Evolutionary conservation across 192 early-diverging fungal species (phyloP).

Genomic region (Coemansia sp.): DNA sequence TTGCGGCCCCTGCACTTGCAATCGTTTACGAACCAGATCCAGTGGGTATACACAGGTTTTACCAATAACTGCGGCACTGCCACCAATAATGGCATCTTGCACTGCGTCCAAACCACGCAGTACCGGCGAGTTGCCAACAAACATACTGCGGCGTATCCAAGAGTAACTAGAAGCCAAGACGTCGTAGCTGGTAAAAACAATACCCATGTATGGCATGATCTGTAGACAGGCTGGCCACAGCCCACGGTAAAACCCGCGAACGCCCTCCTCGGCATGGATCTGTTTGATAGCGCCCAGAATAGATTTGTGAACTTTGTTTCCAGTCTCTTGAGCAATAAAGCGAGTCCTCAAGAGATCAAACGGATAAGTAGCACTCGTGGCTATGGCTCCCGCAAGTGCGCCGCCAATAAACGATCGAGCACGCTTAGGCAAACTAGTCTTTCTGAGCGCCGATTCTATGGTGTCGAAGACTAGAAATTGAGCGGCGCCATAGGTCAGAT

Average conservation of each 20-base stretch:
- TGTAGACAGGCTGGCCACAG: conserved; percentile 78
- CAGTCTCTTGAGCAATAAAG: conserved; percentile 82
- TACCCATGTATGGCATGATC: conserved; percentile 95
- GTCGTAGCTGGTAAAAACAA: conserved; percentile 85
- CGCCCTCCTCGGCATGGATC: conserved; percentile 75
- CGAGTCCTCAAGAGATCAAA: conserved; percentile 94
- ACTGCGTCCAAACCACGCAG: conserved; percentile 17
- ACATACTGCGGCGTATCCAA: conserved; percentile 21
- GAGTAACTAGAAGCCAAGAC: conserved; percentile 56
- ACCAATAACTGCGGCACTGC: conserved; percentile 74
- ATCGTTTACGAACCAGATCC: conserved; percentile 80
- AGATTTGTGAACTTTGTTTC: conserved; percentile 66
- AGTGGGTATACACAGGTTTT: conserved; percentile 91
- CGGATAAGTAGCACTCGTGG: conserved; percentile 88
- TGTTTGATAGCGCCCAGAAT: conserved; percentile 64
- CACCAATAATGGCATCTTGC: conserved; percentile 78
- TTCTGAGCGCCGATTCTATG: conserved; percentile 43
- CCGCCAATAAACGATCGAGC: conserved; percentile 73
- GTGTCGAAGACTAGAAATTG: conserved; percentile 84
- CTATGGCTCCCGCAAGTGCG: conserved; percentile 74
- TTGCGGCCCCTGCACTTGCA: conserved; percentile 81
- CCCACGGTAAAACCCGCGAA: conserved; percentile 85
- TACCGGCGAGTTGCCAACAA: neutral
- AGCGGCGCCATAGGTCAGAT: conserved; percentile 84
- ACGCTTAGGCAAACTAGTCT: conserved; percentile 27